These are phyloP conservation scores for Terana coerulea DNA, from an alignment of 768 basidiomycete genomes.

Conservation along the genomic window DNA sequence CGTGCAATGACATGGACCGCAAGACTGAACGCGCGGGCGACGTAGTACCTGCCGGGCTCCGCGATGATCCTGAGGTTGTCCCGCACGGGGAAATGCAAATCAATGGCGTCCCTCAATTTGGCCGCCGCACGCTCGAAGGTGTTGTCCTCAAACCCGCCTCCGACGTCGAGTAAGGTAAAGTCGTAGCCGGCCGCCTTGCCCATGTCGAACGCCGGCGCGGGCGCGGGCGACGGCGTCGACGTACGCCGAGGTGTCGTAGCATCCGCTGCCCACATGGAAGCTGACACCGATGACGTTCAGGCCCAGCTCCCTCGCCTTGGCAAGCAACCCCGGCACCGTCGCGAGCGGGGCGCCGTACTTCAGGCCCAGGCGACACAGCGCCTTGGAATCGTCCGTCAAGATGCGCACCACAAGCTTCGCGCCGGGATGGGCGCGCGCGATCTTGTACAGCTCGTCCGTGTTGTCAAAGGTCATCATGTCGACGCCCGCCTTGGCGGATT, in stretches of 20 bases:
- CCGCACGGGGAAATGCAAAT: slow-evolving; percentile 74
- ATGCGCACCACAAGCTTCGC: slow-evolving; percentile 93
- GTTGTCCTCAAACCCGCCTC: slow-evolving; percentile 92
- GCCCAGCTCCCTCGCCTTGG: slow-evolving; percentile 70
- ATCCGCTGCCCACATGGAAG: slow-evolving; percentile 98
- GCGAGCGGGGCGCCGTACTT: slow-evolving; percentile 94
- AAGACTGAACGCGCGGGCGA: slow-evolving; percentile 87
- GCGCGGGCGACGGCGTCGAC: slow-evolving; percentile 86
- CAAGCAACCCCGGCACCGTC: slow-evolving; percentile 74
- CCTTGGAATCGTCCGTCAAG: slow-evolving; percentile 96
- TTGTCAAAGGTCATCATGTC: slow-evolving; percentile 99
- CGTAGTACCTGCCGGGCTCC: slow-evolving; percentile 94
- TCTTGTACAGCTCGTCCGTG: slow-evolving; percentile 91
- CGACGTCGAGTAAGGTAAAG: slow-evolving; percentile 87
- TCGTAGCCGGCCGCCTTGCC: slow-evolving; percentile 74
- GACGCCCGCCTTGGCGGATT: slow-evolving; percentile 75
- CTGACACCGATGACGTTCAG: slow-evolving; percentile 91
- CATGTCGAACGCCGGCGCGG: slow-evolving; percentile 82
- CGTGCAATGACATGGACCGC: slow-evolving; percentile 93
- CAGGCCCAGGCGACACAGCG: slow-evolving; percentile 86
- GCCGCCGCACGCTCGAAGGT: slow-evolving; percentile 78
- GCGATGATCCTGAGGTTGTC: slow-evolving; percentile 78
- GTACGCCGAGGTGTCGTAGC: slow-evolving; percentile 89
- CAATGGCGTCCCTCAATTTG: slow-evolving; percentile 67
- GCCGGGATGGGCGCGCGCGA: slow-evolving; percentile 71